Evolutionary conservation across 2,329 filamentous ascomycete genomes (phyloP), one percentile per base, ranked within the genome.

Genomic region (Colletotrichum agaves): DNA sequence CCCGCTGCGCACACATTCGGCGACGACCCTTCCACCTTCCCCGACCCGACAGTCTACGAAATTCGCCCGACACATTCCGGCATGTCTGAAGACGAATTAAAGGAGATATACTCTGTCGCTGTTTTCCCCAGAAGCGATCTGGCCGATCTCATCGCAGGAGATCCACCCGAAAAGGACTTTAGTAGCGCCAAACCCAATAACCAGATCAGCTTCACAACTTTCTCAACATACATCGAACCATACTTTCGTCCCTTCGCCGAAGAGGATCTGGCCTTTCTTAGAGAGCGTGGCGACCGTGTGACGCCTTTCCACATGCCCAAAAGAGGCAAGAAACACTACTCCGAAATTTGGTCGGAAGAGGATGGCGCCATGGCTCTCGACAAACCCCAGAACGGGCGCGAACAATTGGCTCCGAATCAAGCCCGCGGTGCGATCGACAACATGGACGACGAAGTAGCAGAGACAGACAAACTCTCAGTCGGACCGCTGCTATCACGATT

Each of bases 91-190:
- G 91, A 95, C n/a, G 91, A 97, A 74, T 93, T 91, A 78, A 94
- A 91, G 75, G 88, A 92, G 72, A 95, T 98, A 59, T 97, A 93
- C 78, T 93, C 93, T 7, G 96, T 99, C 15, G 90, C 92, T 4
- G 85, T 88, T 13, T 99, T 96, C 76, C 96, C 96, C 0, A 86
- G 86, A 59, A 91, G 88, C 71, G 93, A 98, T 74, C 85, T 99
- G 8, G 86, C 90, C 65, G 91, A 98, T 75, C 84, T 96, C 72
- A 97, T 97, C 71, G 92, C 95, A 11, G 96, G 96, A 53, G 90
- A 92, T 43, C 92, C 94, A 1, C 95, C 96, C 1, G 94, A 98
- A 78, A 94, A 93, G 77, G 96, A 99, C 81, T 98, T 98, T 75
- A 98, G 93, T 76, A 97, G 89, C 76, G 91, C 93, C 37, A 99